Evolutionary conservation across 2,329 filamentous ascomycete species (phyloP).

Genomic region (Rugonectria rugulosa): DNA sequence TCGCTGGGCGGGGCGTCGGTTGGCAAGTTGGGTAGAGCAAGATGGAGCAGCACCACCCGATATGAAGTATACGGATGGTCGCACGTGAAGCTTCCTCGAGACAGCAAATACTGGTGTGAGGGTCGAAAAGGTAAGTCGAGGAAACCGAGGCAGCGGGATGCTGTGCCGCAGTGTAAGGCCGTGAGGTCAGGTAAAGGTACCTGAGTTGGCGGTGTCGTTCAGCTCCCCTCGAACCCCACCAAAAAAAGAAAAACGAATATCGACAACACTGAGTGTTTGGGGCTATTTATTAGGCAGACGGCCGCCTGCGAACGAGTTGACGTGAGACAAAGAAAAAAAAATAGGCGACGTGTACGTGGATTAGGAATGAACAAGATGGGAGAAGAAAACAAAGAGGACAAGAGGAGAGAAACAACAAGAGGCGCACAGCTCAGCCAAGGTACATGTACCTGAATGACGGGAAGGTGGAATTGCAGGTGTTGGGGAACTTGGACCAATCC

Average conservation of each 20-base stretch:
- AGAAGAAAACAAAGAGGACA: neutral
- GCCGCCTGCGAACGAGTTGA: no score
- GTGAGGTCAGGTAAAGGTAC: neutral
- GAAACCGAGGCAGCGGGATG: neutral
- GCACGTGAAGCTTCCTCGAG: neutral
- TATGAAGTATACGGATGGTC: no score
- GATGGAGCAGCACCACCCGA: neutral
- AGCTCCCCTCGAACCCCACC: conserved; percentile 5
- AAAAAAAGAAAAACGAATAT: conserved; percentile 5
- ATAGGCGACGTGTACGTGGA: neutral
- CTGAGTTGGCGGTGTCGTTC: conserved; percentile 16
- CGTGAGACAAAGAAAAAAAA: no score
- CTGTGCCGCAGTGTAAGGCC: conserved; percentile 1
- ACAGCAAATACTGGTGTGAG: neutral
- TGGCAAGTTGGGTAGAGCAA: neutral
- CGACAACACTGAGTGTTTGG: conserved; percentile 3
- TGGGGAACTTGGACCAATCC: conserved; percentile 3
- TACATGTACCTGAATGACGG: no score
- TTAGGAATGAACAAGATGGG: neutral
- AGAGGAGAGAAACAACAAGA: neutral
- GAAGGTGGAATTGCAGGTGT: neutral
- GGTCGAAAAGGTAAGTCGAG: neutral
- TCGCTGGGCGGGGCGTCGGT: neutral
- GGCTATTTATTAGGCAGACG: neutral
- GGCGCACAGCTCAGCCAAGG: no score